These are phyloP conservation scores for Silybum marianum DNA, from an alignment of 129 eudicot genomes.

Conservation along the genomic window DNA sequence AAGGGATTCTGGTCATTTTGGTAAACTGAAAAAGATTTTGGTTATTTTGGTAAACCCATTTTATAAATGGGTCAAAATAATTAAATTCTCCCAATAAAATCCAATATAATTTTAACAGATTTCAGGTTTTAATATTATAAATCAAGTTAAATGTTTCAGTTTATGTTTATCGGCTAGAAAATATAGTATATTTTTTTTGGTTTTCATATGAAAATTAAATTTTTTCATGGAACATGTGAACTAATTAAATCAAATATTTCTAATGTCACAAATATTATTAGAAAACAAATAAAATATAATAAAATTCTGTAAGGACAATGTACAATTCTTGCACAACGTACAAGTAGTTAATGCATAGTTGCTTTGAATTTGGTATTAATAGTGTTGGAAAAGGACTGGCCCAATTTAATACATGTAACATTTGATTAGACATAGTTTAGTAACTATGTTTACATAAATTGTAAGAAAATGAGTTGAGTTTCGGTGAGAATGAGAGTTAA, in stretches of 20 bases:
- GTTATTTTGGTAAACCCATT: too few species aligned
- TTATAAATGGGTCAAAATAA: too few species aligned
- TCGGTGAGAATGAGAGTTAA: too few species aligned
- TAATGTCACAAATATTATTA: not conserved
- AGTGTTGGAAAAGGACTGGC: not conserved
- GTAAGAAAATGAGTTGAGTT: too few species aligned
- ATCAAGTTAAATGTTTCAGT: not conserved
- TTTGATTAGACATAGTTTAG: not conserved
- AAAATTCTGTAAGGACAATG: not conserved
- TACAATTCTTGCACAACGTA: not conserved
- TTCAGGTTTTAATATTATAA: not conserved
- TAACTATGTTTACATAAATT: not conserved
- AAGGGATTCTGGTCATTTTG: too few species aligned
- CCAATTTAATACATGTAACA: not conserved
- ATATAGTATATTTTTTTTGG: not conserved
- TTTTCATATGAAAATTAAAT: not conserved
- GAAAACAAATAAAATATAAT: not conserved
- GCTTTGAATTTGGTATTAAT: not conserved
- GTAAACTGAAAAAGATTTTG: too few species aligned
- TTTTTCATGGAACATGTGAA: not conserved
- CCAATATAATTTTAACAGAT: not conserved
- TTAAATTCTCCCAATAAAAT: not conserved
- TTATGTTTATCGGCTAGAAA: not conserved
- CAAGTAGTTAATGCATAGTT: not conserved
- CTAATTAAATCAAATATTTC: not conserved